Base-by-base conservation (phyloP, 139 green algal species). In the Trebouxia sp. region DNA sequence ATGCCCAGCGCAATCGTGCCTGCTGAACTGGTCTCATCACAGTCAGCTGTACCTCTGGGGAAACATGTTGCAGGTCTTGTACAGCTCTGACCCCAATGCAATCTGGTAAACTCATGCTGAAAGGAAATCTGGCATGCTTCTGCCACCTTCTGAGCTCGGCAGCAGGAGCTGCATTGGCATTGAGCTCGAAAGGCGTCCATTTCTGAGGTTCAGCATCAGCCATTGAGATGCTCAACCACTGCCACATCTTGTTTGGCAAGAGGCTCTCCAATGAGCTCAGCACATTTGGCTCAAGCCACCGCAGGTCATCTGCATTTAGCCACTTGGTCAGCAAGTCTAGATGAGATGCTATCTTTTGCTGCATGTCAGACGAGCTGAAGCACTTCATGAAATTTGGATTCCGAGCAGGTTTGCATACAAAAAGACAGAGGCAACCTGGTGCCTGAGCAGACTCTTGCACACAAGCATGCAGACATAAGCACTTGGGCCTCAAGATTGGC, bases 221-320 rank as follows among this genome's bases (percentile, higher is more conserved):
- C 6, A 38, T 6, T 5, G 17, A 41, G 56, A 28, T 1, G 8
- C 7, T 28, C 0, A 67, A 28, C 56, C 56, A 67, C 15, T 67
- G 56, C 56, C 56, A 67, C 26, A 67, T 67, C 9, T 67, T 9
- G 9, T 26, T 38, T 14, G 56, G 56, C 47, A 53, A 53, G 47
- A 53, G 15, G 47, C 14, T 14, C 47, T 53, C 20, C 47, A 53
- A 17, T 53, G 20, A 14, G 14, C 20, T 6, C 2, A 53, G 47
- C 47, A 53, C 47, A 11, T 4, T 53, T 53, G 47, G 1, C 47
- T 53, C 47, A 5, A 67, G 9, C 26, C 3, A 67, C 28, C 17
- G 38, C 15, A 67, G 28, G 56, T 67, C 56, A 67, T 67, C 15
- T 67, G 56, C n/a, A 66, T n/a, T n/a, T n/a, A n/a, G n/a, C n/a